phyloP scores from a whole-genome alignment of 2,329 filamentous ascomycete genomes.

The Phaeophleospora eucalypticola region DNA sequence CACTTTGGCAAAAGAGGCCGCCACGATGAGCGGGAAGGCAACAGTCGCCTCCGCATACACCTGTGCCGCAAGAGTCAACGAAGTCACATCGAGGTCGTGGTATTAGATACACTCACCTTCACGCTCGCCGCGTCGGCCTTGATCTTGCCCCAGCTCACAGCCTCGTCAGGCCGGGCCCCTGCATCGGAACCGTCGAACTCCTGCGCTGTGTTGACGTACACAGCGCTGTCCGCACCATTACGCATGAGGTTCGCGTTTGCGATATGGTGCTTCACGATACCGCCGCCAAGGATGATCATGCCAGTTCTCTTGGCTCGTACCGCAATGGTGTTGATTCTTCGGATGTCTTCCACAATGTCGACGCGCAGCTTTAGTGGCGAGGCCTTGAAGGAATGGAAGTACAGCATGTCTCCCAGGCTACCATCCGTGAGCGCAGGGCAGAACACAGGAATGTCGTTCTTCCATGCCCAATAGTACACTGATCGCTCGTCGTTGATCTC shows the following conservation, averaged over 20 bases:
- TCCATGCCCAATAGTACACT: constrained; percentile 96
- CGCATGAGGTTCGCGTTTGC: constrained; percentile 97
- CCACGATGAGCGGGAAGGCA: constrained; percentile 64
- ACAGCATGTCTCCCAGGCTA: constrained; percentile 94
- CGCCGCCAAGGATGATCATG: constrained; percentile 93
- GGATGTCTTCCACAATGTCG: constrained; percentile 91
- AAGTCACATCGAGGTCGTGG: not conserved
- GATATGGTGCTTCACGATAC: constrained; percentile 97
- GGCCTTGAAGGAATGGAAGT: constrained; percentile 93
- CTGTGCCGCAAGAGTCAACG: constrained; percentile 22
- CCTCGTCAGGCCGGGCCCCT: constrained; percentile 89
- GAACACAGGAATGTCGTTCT: constrained; percentile 95
- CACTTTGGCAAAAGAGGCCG: constrained; percentile 58
- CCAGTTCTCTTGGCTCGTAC: constrained; percentile 82
- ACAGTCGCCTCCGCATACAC: constrained; percentile 65
- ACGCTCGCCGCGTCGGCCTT: constrained; percentile 82
- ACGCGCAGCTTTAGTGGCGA: constrained; percentile 77
- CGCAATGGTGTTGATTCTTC: constrained; percentile 85
- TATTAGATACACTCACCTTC: constrained; percentile 59
- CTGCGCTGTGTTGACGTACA: constrained; percentile 96
- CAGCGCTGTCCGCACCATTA: constrained; percentile 92
- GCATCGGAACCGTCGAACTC: constrained; percentile 98
- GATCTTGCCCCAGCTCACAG: constrained; percentile 98
- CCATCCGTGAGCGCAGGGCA: constrained; percentile 95
- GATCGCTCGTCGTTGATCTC: constrained; percentile 91